phyloP scores from a whole-genome alignment of 2,329 filamentous ascomycete species.

The Waltergamsia citrina region DNA sequence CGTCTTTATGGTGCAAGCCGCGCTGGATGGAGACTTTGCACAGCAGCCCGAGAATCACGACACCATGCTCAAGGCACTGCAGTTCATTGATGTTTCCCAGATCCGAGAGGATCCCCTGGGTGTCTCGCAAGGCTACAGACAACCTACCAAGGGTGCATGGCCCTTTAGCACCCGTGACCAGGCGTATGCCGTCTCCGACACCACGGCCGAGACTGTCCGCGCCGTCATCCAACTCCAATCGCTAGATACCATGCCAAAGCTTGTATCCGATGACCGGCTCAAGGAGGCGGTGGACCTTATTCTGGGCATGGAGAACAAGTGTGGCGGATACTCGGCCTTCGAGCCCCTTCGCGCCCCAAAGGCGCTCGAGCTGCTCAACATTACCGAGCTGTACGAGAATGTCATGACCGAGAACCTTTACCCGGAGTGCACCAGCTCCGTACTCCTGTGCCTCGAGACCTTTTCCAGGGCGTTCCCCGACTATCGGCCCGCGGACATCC shows the following conservation, averaged over 20 bases:
- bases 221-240: slow-evolving; percentile 70
- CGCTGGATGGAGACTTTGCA: slow-evolving; percentile 63
- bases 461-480: slow-evolving; percentile 68
- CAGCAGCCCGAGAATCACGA: slow-evolving; percentile 73
- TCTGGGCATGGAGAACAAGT: slow-evolving; percentile 74
- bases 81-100: not conserved
- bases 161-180: slow-evolving; percentile 79
- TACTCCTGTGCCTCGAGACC: slow-evolving; percentile 68
- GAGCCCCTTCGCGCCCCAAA: slow-evolving; percentile 67
- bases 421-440: slow-evolving; percentile 83
- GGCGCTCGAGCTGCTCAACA: slow-evolving; percentile 70
- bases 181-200: slow-evolving; percentile 85
- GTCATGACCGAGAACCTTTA: slow-evolving; percentile 97
- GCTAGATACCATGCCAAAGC: slow-evolving; percentile 56
- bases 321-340: slow-evolving; percentile 77
- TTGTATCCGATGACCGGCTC: slow-evolving; percentile 62
- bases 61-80: not conserved
- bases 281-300: slow-evolving; percentile 77
- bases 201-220: slow-evolving; percentile 75
- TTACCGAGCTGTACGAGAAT: slow-evolving; percentile 79
- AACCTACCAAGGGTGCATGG: slow-evolving; percentile 80
- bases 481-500: slow-evolving; percentile 65
- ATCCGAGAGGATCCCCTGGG: slow-evolving; percentile 55
- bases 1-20: slow-evolving; percentile 69
- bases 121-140: slow-evolving; percentile 69